Evolutionary conservation across 129 eudicot species (phyloP), one percentile per base, ranked within the genome.

Genomic region (Flaveria ramosissima): DNA sequence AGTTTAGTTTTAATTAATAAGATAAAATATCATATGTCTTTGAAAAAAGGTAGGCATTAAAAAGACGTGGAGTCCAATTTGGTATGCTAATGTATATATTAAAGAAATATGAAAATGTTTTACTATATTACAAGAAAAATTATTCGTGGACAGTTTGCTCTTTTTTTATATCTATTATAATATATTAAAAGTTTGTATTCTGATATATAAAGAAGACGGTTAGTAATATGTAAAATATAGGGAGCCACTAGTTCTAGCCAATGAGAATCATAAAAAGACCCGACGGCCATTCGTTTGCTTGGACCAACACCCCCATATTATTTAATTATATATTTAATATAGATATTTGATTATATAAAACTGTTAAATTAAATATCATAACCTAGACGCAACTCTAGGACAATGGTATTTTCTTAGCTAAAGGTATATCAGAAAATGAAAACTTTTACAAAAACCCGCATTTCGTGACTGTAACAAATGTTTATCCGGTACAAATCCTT

Each of bases 191-290:
- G 2, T 47, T 47, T 47, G 13, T 47, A 47, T 47, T 47, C 1
- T 12, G 13, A 47, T 1, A 47, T 47, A 47, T 12, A 12, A 47
- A 11, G 16, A 47, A 47, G 53, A 47, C 53, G 13, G 13, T 11
- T 14, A 47, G 53, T 47, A 12, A 47, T 47, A 47, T 47, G 5
- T 47, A 47, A 47, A 47, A 47, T 47, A 47, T 2, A 47, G 57
- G 55, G 56, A 59, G 15, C 21, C 77, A 12, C 39, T 41, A 56
- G 57, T 12, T 59, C 17, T 46, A 43, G 12, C 71, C 47, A 61
- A 61, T 47, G 71, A 74, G 13, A 61, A 46, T 61, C 42, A 73
- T 36, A 45, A 61, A 74, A 45, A 63, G 61, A 74, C 14, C 39
- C 60, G 9, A 63, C 19, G 78, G 24, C 78, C 61, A 21, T 43